A percentile compares a stretch with the other conserved stretches of the same genome.
Evolutionary conservation across 1,284 basidiomycete genomes (phyloP).

Genomic region (Hemileccinum hortonii): DNA sequence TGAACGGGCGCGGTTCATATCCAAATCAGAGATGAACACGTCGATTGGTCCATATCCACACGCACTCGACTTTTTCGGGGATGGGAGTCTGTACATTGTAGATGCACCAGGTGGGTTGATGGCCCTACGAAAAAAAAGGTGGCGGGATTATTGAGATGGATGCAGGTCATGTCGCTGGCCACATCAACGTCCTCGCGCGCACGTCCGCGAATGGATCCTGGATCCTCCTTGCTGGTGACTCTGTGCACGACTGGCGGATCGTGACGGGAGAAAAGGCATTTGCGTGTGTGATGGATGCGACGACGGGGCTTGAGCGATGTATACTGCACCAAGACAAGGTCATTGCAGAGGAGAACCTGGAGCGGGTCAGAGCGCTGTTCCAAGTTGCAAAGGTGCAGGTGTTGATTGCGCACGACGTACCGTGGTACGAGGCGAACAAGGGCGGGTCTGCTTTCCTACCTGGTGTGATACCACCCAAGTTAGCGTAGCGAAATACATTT

Average conservation of each 20-base stretch:
- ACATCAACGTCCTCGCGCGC: conserved; percentile 51
- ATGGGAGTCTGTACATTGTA: conserved; percentile 57
- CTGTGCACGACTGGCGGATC: conserved; percentile 53
- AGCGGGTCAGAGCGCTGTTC: conserved; percentile 40
- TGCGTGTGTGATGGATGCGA: conserved; percentile 25
- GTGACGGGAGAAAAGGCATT: conserved; percentile 47
- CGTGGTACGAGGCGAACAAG: conserved; percentile 51
- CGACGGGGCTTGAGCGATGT: conserved; percentile 32
- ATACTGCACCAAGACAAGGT: conserved; percentile 43
- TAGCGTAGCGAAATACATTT: conserved; percentile 5
- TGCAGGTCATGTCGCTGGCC: conserved; percentile 22
- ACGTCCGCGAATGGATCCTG: conserved; percentile 55
- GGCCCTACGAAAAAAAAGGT: neutral
- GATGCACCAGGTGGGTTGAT: conserved; percentile 41
- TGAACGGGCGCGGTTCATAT: conserved; percentile 39
- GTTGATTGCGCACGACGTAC: conserved; percentile 51
- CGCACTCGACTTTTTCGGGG: conserved; percentile 53
- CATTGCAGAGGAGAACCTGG: conserved; percentile 42
- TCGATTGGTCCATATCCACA: conserved; percentile 51
- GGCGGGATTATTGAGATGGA: neutral
- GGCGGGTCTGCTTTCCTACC: conserved; percentile 43
- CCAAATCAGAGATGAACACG: conserved; percentile 38
- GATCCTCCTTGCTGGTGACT: conserved; percentile 58
- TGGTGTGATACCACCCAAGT: conserved; percentile 37
- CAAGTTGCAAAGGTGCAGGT: conserved; percentile 43